A percentile compares a stretch with the other conserved stretches of the same genome.
These are phyloP conservation scores for Chlamydomonas eustigma DNA, from an alignment of 139 green algal species.

Conservation along the genomic window DNA sequence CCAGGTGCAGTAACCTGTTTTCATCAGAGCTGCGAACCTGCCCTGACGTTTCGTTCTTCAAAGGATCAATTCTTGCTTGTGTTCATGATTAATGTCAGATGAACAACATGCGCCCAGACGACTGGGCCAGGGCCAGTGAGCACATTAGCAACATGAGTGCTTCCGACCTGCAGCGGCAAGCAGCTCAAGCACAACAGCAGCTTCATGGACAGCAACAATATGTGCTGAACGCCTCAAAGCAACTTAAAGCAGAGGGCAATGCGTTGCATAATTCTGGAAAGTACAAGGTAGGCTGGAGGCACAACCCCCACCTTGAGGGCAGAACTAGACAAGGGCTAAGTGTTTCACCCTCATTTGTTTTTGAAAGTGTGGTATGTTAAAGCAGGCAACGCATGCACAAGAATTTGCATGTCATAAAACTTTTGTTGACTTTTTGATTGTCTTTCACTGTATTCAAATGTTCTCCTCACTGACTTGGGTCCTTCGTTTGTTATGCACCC, in stretches of 20 bases:
- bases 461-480: background rate
- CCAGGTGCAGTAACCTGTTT: background rate
- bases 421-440: background rate
- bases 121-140: slow-evolving; percentile 35
- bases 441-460: background rate
- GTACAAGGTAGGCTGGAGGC: slow-evolving; percentile 16
- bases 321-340: background rate
- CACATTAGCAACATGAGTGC: slow-evolving; percentile 40
- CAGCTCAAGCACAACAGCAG: slow-evolving; percentile 24
- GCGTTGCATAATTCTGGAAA: slow-evolving; percentile 30
- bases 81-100: background rate
- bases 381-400: background rate
- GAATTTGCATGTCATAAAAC: background rate
- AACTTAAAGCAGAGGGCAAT: slow-evolving; percentile 41
- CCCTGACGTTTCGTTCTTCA: too few species aligned
- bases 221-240: slow-evolving; percentile 27
- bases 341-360: background rate
- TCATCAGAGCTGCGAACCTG: too few species aligned
- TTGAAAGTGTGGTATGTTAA: background rate
- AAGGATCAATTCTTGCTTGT: background rate
- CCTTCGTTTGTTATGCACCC: background rate
- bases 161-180: slow-evolving; percentile 29
- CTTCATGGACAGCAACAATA: slow-evolving; percentile 38
- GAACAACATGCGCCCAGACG: slow-evolving; percentile 32
- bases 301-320: background rate